These are phyloP conservation scores for Lactarius pseudohatsudake DNA, from an alignment of 768 basidiomycete species.

Conservation along the genomic window DNA sequence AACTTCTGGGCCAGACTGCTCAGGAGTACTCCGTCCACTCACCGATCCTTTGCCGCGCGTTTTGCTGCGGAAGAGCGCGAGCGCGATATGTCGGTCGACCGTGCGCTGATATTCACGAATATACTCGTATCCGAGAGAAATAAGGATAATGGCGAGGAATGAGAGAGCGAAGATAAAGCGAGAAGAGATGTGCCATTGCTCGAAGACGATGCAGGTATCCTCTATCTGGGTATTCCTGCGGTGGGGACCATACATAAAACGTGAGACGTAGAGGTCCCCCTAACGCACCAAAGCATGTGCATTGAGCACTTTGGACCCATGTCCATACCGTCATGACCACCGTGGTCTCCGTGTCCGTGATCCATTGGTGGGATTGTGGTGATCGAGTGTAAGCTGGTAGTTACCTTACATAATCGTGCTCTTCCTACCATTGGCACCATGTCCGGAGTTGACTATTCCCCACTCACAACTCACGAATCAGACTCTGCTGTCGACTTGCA, in stretches of 20 bases:
- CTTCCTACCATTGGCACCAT: conserved; percentile 1
- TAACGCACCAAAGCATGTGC: conserved; percentile 75
- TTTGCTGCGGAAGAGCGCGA: conserved; percentile 47
- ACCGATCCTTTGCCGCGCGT: conserved; percentile 42
- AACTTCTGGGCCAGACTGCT: conserved; percentile 35
- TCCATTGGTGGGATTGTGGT: conserved; percentile 30
- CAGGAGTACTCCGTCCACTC: conserved; percentile 46
- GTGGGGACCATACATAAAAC: not conserved
- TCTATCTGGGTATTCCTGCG: conserved; percentile 72
- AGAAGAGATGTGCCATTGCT: conserved; percentile 70
- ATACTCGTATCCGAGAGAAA: conserved; percentile 81
- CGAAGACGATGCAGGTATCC: conserved; percentile 82
- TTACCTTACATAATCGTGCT: not conserved
- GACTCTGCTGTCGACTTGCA: conserved; percentile 5
- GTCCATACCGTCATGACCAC: conserved; percentile 41
- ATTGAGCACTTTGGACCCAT: conserved; percentile 57
- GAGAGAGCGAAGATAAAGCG: conserved; percentile 59
- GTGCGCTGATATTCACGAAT: conserved; percentile 60
- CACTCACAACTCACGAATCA: conserved; percentile 1
- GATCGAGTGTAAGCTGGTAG: not conserved
- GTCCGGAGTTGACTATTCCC: conserved; percentile 6
- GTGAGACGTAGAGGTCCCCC: not conserved
- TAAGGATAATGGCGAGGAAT: conserved; percentile 58
- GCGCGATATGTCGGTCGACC: conserved; percentile 60
- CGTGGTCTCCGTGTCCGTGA: conserved; percentile 32